Conservation (phyloP, 768 basidiomycete species). For the Russula foetens region DNA sequence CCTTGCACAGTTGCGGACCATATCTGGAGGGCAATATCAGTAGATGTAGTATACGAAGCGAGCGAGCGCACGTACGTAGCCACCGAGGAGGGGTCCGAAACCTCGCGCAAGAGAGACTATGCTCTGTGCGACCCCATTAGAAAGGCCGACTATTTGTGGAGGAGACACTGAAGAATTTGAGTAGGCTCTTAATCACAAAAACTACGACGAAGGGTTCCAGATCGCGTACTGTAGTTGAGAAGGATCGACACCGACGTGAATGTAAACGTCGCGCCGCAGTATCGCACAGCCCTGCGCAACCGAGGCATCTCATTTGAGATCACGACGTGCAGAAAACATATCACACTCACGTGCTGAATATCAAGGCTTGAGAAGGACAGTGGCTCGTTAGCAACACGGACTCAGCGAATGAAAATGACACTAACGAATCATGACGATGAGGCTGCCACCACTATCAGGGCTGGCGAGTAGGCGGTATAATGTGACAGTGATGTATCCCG, state of each 20-base stretch:
- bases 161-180: constrained; percentile 64
- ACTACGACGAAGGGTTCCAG: background rate
- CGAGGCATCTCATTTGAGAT: background rate
- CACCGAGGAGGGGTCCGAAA: constrained; percentile 78
- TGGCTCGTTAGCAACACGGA: constrained; percentile 10
- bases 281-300: constrained; percentile 63
- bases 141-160: constrained; percentile 77
- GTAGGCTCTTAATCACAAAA: constrained; percentile 1
- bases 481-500: constrained; percentile 76
- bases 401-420: background rate
- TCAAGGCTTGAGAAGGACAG: constrained; percentile 42
- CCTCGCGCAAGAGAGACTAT: constrained; percentile 91
- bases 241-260: constrained; percentile 90
- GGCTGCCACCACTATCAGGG: constrained; percentile 57
- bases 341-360: constrained; percentile 68
- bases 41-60: background rate
- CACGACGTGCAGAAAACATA: background rate
- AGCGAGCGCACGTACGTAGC: constrained; percentile 44
- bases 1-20: constrained; percentile 17
- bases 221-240: constrained; percentile 65
- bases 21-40: constrained; percentile 5
- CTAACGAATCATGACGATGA: constrained; percentile 76
- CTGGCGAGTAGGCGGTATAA: constrained; percentile 70
- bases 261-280: constrained; percentile 79
- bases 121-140: constrained; percentile 94